phyloP scores from a whole-genome alignment of 768 basidiomycete species.

The Kwoniella mangroviensis region DNA sequence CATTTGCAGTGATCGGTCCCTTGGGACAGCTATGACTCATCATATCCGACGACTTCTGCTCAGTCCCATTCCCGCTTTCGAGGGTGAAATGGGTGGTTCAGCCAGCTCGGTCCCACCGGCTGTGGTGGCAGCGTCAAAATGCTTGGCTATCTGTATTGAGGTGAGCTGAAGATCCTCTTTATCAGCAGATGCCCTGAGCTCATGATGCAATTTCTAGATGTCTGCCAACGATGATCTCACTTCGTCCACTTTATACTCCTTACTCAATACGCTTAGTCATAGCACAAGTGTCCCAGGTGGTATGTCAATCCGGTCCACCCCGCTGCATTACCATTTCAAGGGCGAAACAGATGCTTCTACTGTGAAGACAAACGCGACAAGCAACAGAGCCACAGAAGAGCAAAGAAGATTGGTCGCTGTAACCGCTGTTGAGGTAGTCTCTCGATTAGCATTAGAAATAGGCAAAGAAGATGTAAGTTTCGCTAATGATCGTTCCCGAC shows the following conservation, averaged over 20 bases:
- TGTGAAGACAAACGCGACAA: constrained; percentile 26
- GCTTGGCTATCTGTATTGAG: constrained; percentile 85
- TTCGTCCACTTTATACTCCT: constrained; percentile 95
- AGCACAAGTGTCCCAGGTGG: constrained; percentile 27
- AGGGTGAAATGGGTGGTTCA: constrained; percentile 73
- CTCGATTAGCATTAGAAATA: constrained; percentile 84
- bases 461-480: constrained; percentile 72
- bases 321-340: constrained; percentile 10
- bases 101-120: constrained; percentile 77
- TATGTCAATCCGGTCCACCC: constrained; percentile 26
- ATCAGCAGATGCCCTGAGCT: constrained; percentile 1
- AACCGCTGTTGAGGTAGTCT: constrained; percentile 88
- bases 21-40: constrained; percentile 72
- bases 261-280: constrained; percentile 79
- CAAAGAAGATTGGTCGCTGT: constrained; percentile 82
- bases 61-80: constrained; percentile 83
- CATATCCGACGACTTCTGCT: constrained; percentile 87
- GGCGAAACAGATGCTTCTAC: constrained; percentile 30
- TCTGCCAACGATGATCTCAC: constrained; percentile 84
- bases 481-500: background rate
- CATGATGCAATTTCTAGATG: constrained; percentile 61
- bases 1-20: constrained; percentile 72
- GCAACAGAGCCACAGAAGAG: constrained; percentile 60
- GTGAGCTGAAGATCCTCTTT: constrained; percentile 57
- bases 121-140: constrained; percentile 82